Base-by-base conservation (phyloP, 305 asterid species). In the Solanum chacoense region DNA sequence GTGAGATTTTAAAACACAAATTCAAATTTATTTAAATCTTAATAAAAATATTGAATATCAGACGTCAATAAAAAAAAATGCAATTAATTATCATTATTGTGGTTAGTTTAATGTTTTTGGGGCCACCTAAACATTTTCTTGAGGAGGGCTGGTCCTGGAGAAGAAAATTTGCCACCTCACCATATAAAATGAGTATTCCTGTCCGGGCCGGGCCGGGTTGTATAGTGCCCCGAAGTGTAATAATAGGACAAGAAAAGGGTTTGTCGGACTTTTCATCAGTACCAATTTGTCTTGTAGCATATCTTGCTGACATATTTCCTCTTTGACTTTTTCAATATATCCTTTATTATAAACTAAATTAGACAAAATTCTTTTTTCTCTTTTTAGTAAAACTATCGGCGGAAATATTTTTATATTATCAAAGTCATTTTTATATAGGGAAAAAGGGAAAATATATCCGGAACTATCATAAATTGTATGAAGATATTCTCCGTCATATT, bases 201-300 rank as follows among this genome's bases (percentile, higher is more conserved):
- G 12, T 3, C 18, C 34, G 73, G 67, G 11, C 37, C 69, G 69
- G 31, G 12, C 2, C 35, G 77, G 36, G 77, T 16, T 0, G n/a
- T 6, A 72, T 14, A 7, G 18, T 29, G 22, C 22, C n/a, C 77
- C 77, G 6, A 14, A 29, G 22, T 72, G 38, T 16, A 32, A 32
- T 75, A 34, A 20, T 16, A 42, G 38, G 38, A 81, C 71, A 42
- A 29, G 35, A 20, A 79, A 81, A 45, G 71, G 29, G 11, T 81
- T 16, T 81, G 36, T 18, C 10, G 18, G 38, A 28, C 86, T 45
- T 80, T 45, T 81, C 71, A 28, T 42, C 11, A 4, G 5, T 45
- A 12, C 24, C 18, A 83, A 50, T 83, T 83, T 83, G 86, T 80
- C 85, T 26, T 80, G 10, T 42, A 80, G 28, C 37, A 40, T 80